Evolutionary conservation across 768 basidiomycete genomes (phyloP).

Genomic region (Russula foetens): DNA sequence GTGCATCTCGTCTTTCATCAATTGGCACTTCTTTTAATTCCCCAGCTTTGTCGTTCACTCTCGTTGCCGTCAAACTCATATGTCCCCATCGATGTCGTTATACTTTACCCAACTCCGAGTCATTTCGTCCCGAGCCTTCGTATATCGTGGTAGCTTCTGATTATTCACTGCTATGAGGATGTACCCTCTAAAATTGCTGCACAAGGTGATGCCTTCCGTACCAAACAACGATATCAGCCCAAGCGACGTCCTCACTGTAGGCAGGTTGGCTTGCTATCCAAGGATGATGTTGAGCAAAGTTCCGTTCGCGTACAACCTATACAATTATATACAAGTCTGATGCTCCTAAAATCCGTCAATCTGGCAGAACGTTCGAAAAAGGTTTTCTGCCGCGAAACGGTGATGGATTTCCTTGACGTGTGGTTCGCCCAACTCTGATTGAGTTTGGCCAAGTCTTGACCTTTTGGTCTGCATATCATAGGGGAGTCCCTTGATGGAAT

Average conservation of each 20-base stretch:
- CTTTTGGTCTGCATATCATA: background rate
- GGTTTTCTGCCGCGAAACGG: constrained; percentile 56
- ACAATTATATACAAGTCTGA: constrained; percentile 49
- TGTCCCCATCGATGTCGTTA: no score
- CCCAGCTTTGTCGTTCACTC: no score
- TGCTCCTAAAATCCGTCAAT: constrained; percentile 32
- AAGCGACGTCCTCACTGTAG: background rate
- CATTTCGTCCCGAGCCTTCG: no score
- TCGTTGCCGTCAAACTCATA: no score
- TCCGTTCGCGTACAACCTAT: constrained; percentile 67
- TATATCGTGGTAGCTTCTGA: no score
- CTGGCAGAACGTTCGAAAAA: constrained; percentile 69
- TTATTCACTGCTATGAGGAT: no score
- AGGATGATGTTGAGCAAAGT: constrained; percentile 61
- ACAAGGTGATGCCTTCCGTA: constrained; percentile 42
- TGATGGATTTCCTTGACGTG: constrained; percentile 68
- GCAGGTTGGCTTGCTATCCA: constrained; percentile 62
- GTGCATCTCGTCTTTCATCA: no score
- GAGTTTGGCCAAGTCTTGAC: background rate
- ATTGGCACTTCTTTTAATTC: no score
- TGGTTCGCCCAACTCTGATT: constrained; percentile 38
- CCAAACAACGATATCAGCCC: background rate
- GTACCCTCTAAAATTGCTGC: constrained; percentile 61
- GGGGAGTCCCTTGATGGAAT: constrained; percentile 58
- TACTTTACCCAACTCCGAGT: no score